Conservation (phyloP, 2,329 filamentous ascomycete species). For the Teratosphaeria nubilosa region DNA sequence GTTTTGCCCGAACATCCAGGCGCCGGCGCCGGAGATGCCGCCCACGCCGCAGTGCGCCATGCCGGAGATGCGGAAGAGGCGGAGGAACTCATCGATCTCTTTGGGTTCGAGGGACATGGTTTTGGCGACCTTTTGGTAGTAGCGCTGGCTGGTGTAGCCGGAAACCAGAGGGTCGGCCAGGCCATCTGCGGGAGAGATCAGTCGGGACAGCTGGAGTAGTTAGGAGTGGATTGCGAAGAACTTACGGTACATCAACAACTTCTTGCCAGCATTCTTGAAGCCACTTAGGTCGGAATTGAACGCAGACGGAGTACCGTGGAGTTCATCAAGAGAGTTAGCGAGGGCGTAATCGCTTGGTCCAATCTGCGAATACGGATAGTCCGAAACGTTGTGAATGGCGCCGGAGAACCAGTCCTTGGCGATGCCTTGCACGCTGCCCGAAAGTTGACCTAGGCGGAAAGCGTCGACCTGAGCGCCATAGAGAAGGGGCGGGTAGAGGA, state of each 20-base stretch:
- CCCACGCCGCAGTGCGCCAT: conserved; percentile 43
- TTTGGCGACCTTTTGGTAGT: conserved; percentile 39
- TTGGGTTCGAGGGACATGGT: conserved; percentile 27
- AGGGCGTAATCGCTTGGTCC: conserved; percentile 32
- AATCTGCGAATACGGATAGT: conserved; percentile 32
- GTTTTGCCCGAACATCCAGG: conserved; percentile 33
- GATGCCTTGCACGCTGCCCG: conserved; percentile 33
- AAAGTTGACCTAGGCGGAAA: conserved; percentile 28
- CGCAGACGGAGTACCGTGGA: conserved; percentile 32
- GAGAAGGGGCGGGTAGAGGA: conserved; percentile 43
- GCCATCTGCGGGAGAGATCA: conserved; percentile 20
- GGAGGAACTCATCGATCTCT: conserved; percentile 29
- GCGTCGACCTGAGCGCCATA: conserved; percentile 38
- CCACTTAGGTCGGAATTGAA: conserved; percentile 26
- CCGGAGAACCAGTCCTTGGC: conserved; percentile 37
- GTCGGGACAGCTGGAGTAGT: background rate
- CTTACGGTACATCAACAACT: conserved; percentile 30
- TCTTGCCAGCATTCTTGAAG: conserved; percentile 33
- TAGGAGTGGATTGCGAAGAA: background rate
- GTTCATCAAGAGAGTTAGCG: conserved; percentile 28
- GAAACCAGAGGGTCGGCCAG: conserved; percentile 35
- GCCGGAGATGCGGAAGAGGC: conserved; percentile 44
- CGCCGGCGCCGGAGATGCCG: conserved; percentile 29
- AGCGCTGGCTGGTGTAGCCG: conserved; percentile 35
- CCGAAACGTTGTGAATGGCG: conserved; percentile 37